Percentiles rank a stretch among this genome's conserved stretches.
Conservation (phyloP, 192 early-diverging fungal genomes). For the Pilaira anomala region DNA sequence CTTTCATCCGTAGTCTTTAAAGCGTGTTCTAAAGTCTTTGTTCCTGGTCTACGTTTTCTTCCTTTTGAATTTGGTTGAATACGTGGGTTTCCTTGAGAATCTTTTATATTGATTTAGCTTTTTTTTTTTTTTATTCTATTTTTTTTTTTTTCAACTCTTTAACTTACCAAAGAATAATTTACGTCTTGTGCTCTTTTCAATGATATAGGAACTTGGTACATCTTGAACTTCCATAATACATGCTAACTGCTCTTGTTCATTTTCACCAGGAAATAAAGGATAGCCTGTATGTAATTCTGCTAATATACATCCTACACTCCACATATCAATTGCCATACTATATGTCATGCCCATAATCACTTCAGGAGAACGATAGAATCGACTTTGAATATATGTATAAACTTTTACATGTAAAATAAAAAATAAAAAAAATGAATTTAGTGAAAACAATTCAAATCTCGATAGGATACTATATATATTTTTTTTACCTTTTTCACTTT, state of each 20-base stretch:
- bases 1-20: slow-evolving; percentile 69
- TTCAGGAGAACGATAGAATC: slow-evolving; percentile 95
- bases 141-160: too few species aligned
- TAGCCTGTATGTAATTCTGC: slow-evolving; percentile 85
- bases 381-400: slow-evolving; percentile 94
- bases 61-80: slow-evolving; percentile 81
- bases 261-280: slow-evolving; percentile 94
- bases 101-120: slow-evolving; percentile 30
- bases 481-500: slow-evolving; percentile 61
- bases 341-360: slow-evolving; percentile 88
- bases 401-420: slow-evolving; percentile 35
- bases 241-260: slow-evolving; percentile 89
- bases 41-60: slow-evolving; percentile 68
- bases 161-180: slow-evolving; percentile 81
- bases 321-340: slow-evolving; percentile 90
- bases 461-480: background rate
- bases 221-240: slow-evolving; percentile 92
- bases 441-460: background rate
- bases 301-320: slow-evolving; percentile 90
- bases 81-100: slow-evolving; percentile 49
- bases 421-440: too few species aligned
- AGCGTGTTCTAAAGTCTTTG: slow-evolving; percentile 71
- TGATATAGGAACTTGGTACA: slow-evolving; percentile 63
- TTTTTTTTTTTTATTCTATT: too few species aligned
- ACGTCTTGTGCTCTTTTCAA: slow-evolving; percentile 74